Evolutionary conservation across 2,329 filamentous ascomycete genomes (phyloP), one percentile per base, ranked within the genome.

Genomic region (Mycogone perniciosa): DNA sequence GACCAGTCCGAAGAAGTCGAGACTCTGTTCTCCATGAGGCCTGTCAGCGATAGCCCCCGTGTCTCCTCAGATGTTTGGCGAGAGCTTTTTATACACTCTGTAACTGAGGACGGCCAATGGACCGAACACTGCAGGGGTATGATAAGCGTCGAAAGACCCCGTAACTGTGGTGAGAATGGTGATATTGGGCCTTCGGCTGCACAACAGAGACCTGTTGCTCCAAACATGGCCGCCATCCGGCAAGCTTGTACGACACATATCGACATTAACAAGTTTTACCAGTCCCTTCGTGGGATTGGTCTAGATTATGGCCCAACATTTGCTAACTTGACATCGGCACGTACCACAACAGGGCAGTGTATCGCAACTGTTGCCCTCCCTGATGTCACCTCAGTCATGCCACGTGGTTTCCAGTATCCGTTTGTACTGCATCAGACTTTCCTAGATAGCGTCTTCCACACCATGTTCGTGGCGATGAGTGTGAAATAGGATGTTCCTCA

Each of bases 31-130:
- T 27, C 40, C 7, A 6, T 43, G 6, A 7, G 40, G 7, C 20
- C 20, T 7, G 6, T 6, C 40, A 9, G 40, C 7, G 26, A 56
- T 59, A 31, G 57, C 59, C 31, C 45, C 35, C 33, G 11, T 7
- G 7, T 8, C 7, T 7, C 37, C 13, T 9, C 37, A n/a, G 33
- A 39, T 9, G 13, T 8, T n/a, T 60, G 13, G 61, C 62, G 43
- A 57, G 54, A 43, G 29, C 29, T 43, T 9, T 27, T 7, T 6
- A 27, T 30, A 10, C 29, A 27, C 31, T 34, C 29, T 9, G n/a
- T 39, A 6, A 13, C 7, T 39, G 8, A 8, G 6, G 37, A 8
- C 13, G 13, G 13, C 37, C 13, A 7, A 6, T 39, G 37, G 37
- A 39, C 37, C 6, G 7, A 9, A n/a, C 7, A 39, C 13, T 39